These are phyloP conservation scores for Asterophora parasitica DNA, from an alignment of 768 basidiomycete genomes.

Conservation along the genomic window DNA sequence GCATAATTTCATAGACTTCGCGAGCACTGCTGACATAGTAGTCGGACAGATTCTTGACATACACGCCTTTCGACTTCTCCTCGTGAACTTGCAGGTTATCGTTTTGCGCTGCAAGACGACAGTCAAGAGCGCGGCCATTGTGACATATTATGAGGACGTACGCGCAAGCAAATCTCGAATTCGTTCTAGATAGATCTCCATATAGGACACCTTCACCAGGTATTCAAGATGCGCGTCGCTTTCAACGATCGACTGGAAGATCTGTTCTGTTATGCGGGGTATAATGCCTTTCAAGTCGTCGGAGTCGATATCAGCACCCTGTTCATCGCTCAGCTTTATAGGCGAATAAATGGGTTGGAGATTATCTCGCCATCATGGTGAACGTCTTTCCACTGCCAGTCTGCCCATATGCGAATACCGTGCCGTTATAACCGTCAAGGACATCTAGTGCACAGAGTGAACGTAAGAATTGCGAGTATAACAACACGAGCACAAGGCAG, in stretches of 20 bases:
- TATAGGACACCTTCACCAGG: conserved; percentile 98
- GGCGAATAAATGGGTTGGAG: conserved; percentile 8
- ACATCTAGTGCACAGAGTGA: conserved; percentile 62
- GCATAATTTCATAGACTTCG: conserved; percentile 99
- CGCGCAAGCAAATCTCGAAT: conserved; percentile 94
- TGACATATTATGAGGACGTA: conserved; percentile 38
- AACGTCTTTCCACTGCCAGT: conserved; percentile 90
- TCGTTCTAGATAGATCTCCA: conserved; percentile 98
- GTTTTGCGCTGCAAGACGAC: conserved; percentile 67
- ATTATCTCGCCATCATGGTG: conserved; percentile 88
- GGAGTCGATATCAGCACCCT: conserved; percentile 98
- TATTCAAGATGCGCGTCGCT: conserved; percentile 96
- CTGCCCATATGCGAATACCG: conserved; percentile 85
- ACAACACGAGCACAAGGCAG: not conserved
- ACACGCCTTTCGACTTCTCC: conserved; percentile 95
- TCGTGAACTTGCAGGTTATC: conserved; percentile 99
- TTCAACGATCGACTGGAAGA: conserved; percentile 95
- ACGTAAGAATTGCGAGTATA: not conserved
- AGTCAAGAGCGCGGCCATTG: not conserved
- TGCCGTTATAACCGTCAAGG: conserved; percentile 97
- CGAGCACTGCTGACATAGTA: conserved; percentile 95
- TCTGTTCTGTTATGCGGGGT: conserved; percentile 97
- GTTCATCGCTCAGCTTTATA: conserved; percentile 11
- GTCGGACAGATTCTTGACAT: conserved; percentile 95
- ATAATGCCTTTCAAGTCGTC: conserved; percentile 94